Conservation (phyloP, 164 flowering plant species). For the Umbellularia californica region DNA sequence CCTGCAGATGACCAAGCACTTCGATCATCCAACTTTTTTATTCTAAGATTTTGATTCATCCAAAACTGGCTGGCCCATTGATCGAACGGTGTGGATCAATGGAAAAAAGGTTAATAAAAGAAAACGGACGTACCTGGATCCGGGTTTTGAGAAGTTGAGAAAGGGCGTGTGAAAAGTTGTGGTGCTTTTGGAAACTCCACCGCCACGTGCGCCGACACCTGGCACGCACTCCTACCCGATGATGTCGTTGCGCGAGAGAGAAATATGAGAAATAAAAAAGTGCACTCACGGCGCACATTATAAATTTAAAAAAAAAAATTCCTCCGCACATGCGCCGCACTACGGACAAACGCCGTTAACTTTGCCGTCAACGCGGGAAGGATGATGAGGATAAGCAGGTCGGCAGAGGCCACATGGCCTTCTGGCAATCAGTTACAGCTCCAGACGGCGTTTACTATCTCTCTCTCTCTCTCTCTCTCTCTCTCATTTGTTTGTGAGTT, state of each 20-base stretch:
- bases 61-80: too few relatives aligned
- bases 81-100: too few relatives aligned
- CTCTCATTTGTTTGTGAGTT: too few relatives aligned
- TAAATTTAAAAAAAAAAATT: too few relatives aligned
- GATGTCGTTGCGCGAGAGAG: not conserved
- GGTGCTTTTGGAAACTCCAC: not conserved
- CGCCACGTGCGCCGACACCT: conserved; percentile 1
- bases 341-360: not conserved
- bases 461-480: too few relatives aligned
- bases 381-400: not conserved
- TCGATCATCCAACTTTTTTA: too few relatives aligned
- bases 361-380: not conserved
- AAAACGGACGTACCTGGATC: too few relatives aligned
- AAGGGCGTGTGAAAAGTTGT: not conserved
- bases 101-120: too few relatives aligned
- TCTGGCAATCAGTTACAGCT: not conserved
- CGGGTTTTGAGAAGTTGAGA: not conserved
- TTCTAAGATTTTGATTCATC: too few relatives aligned
- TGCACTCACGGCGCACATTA: not conserved
- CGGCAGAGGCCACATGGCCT: not conserved
- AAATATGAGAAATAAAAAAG: too few relatives aligned
- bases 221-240: not conserved
- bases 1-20: too few relatives aligned
- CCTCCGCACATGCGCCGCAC: not conserved
- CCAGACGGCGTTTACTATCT: not conserved